Evolutionary conservation across 2,329 filamentous ascomycete genomes (phyloP), one percentile per base, ranked within the genome.

Genomic region (Tolypocladium nubicola): DNA sequence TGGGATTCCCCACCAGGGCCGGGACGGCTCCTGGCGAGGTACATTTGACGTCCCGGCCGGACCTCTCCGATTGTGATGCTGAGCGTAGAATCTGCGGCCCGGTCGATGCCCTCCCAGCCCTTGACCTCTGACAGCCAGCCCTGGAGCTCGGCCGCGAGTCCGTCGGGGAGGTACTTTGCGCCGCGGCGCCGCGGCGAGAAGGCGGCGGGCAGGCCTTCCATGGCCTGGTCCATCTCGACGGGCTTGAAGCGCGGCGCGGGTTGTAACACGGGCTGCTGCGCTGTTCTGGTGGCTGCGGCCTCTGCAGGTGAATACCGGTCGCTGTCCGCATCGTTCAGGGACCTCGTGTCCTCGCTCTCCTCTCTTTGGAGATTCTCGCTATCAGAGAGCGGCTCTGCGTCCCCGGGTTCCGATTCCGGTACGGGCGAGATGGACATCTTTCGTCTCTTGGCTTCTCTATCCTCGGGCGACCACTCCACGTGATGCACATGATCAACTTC

Each of bases 51-150:
- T 0, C 71, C 72, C 9, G 63, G 58, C 23, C 66, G 59, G 13
- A 72, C 56, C 50, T 70, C 66, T 10, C 69, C 65, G 8, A 75
- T 62, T 4, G 45, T 58, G 19, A 75, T 61, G 13, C 60, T 65
- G 40, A 67, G 57, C 1, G 57, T 61, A 6, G 62, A 54, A 11
- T 56, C 55, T 7, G 16, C 57, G n/a, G 38, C 13, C n/a, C 6
- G 21, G 14, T 61, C 58, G 7, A 53, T 53, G 41, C 63, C 63
- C 19, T 69, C 66, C 68, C 67, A 69, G 13, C 69, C 69, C 59
- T 70, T 73, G 30, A 75, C 66, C 26, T 75, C 72, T 0, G 74
- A 73, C 11, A 76, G 64, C 71, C 72, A 74, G 16, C 69, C 68
- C 58, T 76, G 74, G 8, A 76, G 64, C 50, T 68, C 67, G 2